These are phyloP conservation scores for Aspergillus puulaauensis DNA, from an alignment of 2,329 filamentous ascomycete species.

Conservation along the genomic window DNA sequence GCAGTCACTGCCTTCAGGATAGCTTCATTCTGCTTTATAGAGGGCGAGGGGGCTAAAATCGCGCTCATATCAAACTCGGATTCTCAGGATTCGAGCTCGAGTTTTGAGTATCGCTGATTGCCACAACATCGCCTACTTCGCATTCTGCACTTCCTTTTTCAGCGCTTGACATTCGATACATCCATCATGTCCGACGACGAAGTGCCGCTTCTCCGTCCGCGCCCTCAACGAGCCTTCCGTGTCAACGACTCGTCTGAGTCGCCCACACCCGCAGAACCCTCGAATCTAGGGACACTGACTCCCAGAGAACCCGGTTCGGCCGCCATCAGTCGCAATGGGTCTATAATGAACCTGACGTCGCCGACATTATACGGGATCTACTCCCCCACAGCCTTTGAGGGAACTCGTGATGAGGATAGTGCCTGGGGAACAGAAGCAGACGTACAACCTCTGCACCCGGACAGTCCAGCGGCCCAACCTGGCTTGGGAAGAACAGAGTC, in stretches of 20 bases:
- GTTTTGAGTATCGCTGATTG: neutral
- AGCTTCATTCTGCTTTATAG: neutral
- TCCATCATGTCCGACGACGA: slow-evolving; percentile 34
- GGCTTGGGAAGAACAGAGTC: slow-evolving; percentile 25
- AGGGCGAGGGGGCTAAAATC: neutral
- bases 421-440: slow-evolving; percentile 80
- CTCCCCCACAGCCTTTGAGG: slow-evolving; percentile 61
- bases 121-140: neutral
- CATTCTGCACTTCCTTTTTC: neutral
- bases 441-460: slow-evolving; percentile 63
- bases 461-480: slow-evolving; percentile 43
- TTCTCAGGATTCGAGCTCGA: neutral
- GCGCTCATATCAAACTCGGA: neutral
- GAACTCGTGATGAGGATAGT: slow-evolving; percentile 60
- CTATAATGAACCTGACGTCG: slow-evolving; percentile 80
- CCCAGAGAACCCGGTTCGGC: slow-evolving; percentile 32
- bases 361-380: slow-evolving; percentile 93
- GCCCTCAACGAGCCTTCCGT: slow-evolving; percentile 71
- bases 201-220: slow-evolving; percentile 64
- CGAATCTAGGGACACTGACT: slow-evolving; percentile 35
- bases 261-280: slow-evolving; percentile 39
- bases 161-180: neutral
- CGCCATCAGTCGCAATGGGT: slow-evolving; percentile 68
- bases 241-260: slow-evolving; percentile 50
- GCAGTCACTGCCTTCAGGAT: neutral